These are phyloP conservation scores for Camellia japonica DNA, from an alignment of 148 eudicot genomes.

Conservation along the genomic window DNA sequence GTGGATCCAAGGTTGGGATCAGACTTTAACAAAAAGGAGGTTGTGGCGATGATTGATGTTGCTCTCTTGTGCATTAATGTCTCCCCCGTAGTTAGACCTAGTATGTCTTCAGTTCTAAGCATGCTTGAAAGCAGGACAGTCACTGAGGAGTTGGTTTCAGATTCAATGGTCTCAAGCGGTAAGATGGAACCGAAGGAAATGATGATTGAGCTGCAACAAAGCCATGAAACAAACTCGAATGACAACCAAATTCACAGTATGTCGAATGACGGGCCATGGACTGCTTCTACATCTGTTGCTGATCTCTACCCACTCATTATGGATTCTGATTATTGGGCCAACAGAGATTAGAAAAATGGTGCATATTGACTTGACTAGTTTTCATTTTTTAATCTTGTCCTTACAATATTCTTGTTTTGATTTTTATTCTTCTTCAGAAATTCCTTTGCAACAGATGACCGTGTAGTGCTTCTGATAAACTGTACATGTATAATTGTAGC, in stretches of 20 bases:
- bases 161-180: not conserved
- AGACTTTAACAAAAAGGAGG: slow-evolving; percentile 23
- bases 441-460: too few relatives aligned
- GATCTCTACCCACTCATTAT: slow-evolving; percentile 26
- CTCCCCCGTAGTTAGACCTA: slow-evolving; percentile 25
- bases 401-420: too few relatives aligned
- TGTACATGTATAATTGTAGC: too few relatives aligned
- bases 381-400: too few relatives aligned
- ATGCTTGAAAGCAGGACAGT: slow-evolving; percentile 30
- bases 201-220: too few relatives aligned
- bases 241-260: slow-evolving; percentile 11
- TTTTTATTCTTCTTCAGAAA: too few relatives aligned
- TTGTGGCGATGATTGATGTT: slow-evolving; percentile 18
- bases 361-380: too few relatives aligned
- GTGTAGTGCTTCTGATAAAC: too few relatives aligned
- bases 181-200: not conserved
- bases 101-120: slow-evolving; percentile 43
- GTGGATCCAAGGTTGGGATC: slow-evolving; percentile 31
- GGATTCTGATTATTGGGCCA: slow-evolving; percentile 15
- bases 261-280: slow-evolving; percentile 23
- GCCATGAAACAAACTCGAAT: not conserved
- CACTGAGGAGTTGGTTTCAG: slow-evolving; percentile 6
- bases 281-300: slow-evolving; percentile 19
- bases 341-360: not conserved
- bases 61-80: slow-evolving; percentile 25